A percentile compares a stretch with the other conserved stretches of the same genome.
These are phyloP conservation scores for Carex littledalei DNA, from an alignment of 176 grass and related monocot species.

Conservation along the genomic window DNA sequence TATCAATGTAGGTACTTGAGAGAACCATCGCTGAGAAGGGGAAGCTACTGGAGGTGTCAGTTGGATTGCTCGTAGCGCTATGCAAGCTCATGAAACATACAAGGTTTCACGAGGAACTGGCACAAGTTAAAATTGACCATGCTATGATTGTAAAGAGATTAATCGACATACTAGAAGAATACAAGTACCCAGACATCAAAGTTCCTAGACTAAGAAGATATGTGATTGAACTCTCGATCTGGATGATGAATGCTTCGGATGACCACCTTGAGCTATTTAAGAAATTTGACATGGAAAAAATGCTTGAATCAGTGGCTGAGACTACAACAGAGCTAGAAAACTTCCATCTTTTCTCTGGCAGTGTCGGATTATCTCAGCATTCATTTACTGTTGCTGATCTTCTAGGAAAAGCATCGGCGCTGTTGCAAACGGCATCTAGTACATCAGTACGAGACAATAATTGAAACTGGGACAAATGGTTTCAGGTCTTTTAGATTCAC, in stretches of 20 bases:
- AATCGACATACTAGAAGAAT: constrained; percentile 24
- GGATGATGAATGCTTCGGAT: constrained; percentile 19
- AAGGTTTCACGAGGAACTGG: constrained; percentile 22
- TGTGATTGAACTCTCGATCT: constrained; percentile 38
- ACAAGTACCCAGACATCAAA: constrained; percentile 39
- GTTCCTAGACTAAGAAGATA: constrained; percentile 49
- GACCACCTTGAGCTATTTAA: constrained; percentile 14
- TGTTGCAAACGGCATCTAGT: constrained; percentile 19
- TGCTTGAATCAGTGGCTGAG: constrained; percentile 44
- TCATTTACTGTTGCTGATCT: constrained; percentile 28
- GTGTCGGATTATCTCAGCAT: constrained; percentile 45
- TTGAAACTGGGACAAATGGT: neutral
- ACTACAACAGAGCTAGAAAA: constrained; percentile 62
- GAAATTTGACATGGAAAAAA: constrained; percentile 19
- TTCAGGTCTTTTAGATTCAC: neutral
- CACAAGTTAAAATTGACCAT: neutral
- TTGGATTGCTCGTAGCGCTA: constrained; percentile 34
- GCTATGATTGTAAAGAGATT: constrained; percentile 20
- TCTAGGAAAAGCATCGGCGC: constrained; percentile 32
- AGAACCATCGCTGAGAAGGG: constrained; percentile 14
- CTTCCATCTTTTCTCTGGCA: constrained; percentile 72
- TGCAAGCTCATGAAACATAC: constrained; percentile 35
- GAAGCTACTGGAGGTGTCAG: constrained; percentile 37
- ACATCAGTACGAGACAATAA: neutral
- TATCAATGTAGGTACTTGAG: constrained; percentile 12